These are phyloP conservation scores for Microsporum audouinii DNA, from an alignment of 2,329 filamentous ascomycete species.

Conservation along the genomic window DNA sequence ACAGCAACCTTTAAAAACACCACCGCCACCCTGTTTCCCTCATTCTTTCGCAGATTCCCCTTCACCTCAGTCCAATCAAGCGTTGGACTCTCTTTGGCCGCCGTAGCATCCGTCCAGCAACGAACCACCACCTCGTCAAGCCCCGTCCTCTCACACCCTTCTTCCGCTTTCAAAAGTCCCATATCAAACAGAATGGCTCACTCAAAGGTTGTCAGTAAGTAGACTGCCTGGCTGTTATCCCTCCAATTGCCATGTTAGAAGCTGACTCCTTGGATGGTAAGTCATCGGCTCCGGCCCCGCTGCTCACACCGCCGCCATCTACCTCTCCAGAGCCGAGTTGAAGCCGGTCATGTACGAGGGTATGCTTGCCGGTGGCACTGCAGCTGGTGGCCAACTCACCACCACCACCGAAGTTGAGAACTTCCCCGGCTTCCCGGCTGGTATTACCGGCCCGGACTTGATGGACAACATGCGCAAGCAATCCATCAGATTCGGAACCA, in stretches of 20 bases:
- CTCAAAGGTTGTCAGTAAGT: slow-evolving; percentile 79
- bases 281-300: slow-evolving; percentile 90
- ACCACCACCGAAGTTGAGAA: slow-evolving; percentile 98
- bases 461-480: slow-evolving; percentile 96
- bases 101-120: slow-evolving; percentile 56
- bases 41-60: slow-evolving; percentile 56
- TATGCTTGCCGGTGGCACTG: slow-evolving; percentile 93
- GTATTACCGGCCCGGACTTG: slow-evolving; percentile 73
- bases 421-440: slow-evolving; percentile 86
- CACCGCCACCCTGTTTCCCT: slow-evolving; percentile 86
- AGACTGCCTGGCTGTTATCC: neutral
- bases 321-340: slow-evolving; percentile 86
- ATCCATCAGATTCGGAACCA: slow-evolving; percentile 81
- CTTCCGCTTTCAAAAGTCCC: slow-evolving; percentile 22
- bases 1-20: slow-evolving; percentile 4
- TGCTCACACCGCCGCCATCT: slow-evolving; percentile 93
- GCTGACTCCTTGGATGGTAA: slow-evolving; percentile 19
- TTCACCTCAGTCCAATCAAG: slow-evolving; percentile 57
- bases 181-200: slow-evolving; percentile 59
- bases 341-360: slow-evolving; percentile 95
- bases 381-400: slow-evolving; percentile 89
- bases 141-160: slow-evolving; percentile 23
- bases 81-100: slow-evolving; percentile 60
- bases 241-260: neutral
- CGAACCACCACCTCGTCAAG: slow-evolving; percentile 38